Base-by-base conservation (phyloP, 306 rosid genomes). In the Calophaca sinica region DNA sequence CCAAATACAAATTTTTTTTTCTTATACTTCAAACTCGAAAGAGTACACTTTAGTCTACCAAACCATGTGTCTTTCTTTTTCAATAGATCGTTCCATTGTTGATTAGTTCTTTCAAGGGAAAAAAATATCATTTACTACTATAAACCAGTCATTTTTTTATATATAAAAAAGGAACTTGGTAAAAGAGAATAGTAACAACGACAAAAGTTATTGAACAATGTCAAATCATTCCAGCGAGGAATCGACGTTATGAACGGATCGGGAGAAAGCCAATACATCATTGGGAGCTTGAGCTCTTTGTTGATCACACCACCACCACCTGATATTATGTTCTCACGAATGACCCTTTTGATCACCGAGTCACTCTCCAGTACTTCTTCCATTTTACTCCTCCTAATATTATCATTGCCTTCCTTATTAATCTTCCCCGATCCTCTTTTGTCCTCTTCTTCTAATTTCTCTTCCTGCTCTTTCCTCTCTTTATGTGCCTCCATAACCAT, bases 241-340 rank as follows among this genome's bases (percentile, higher is more conserved):
- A 50, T 81, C 78, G 1, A 73, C 70, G 3, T 82, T 80, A 44
- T 77, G 41, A 82, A 84, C 85, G 11, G 81, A 74, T 3, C 91
- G 72, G 0, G 87, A 84, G 80, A 84, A 84, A 33, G 82, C 91
- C 39, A 89, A 84, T 1, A 87, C 76, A 80, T 89, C 81, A 7
- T 55, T 36, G 0, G 81, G 87, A 6, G 26, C 35, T 81, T 73
- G 57, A 73, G 84, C 77, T 13, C 6, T 70, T 29, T 49, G 26
- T 20, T 20, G 26, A 20, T 20, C 26, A 20, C 48, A 3, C 38
- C 11, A 4, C 26, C 65, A 6, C 9, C 6, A 9, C 46, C 29
- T 9, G 73, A 49, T 3, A 52, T 44, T 14, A 84, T 64, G 49
- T 62, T 13, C 6, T 85, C 83, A n/a, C 80, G 52, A 55, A 87